Conservation (phyloP, 306 rosid genomes). For the Trichosanthes truncata region DNA sequence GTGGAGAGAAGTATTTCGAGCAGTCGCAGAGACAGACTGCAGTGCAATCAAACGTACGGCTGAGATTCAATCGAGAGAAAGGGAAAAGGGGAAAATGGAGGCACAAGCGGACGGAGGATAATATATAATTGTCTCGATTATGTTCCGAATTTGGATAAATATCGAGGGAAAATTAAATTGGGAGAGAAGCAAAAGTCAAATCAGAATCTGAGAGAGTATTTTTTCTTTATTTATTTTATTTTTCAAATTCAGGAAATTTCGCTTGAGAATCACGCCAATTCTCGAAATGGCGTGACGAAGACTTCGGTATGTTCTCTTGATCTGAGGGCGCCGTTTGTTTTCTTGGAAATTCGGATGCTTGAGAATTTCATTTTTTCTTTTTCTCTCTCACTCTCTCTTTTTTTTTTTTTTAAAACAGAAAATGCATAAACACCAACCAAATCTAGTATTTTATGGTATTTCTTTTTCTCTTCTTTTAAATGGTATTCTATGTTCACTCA, state of each 20-base stretch:
- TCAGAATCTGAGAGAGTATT: not conserved
- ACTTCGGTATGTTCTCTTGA: not conserved
- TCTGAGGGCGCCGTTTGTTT: not conserved
- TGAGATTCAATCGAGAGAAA: not conserved
- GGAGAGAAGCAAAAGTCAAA: not conserved
- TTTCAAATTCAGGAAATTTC: conserved; percentile 4
- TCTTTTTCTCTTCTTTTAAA: too few relatives aligned
- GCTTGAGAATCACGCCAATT: conserved; percentile 51
- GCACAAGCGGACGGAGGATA: not conserved
- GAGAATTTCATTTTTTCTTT: not conserved
- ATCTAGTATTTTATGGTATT: too few relatives aligned
- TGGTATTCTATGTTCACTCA: too few relatives aligned
- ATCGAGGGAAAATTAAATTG: not conserved
- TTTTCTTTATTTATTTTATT: not conserved
- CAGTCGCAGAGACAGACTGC: not conserved
- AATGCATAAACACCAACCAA: too few relatives aligned
- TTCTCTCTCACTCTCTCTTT: too few relatives aligned
- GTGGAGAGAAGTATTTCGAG: not conserved
- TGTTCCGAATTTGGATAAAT: not conserved
- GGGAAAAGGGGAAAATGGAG: not conserved
- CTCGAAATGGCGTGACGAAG: not conserved
- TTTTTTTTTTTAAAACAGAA: too few relatives aligned
- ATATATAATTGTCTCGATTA: not conserved
- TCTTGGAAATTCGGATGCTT: not conserved
- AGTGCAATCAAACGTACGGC: not conserved